A percentile compares a stretch with the other conserved stretches of the same genome.
phyloP scores from a whole-genome alignment of 164 flowering plant species.

The Akebia trifoliata region DNA sequence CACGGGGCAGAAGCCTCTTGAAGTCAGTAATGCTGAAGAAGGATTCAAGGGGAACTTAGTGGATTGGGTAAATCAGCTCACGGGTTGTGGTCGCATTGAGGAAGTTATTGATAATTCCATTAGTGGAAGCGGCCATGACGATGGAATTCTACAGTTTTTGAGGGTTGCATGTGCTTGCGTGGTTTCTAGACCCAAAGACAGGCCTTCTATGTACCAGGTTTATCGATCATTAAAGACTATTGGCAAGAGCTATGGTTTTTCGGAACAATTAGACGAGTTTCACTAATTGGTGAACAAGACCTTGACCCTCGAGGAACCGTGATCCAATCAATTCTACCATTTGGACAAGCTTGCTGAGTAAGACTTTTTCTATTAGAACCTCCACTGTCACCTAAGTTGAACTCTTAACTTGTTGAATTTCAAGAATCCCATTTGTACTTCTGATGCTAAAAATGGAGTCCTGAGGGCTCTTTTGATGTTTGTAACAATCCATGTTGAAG shows the following conservation, averaged over 20 bases:
- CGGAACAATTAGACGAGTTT: slow-evolving; percentile 52
- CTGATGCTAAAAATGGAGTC: too few species aligned
- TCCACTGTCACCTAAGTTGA: too few species aligned
- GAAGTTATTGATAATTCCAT: slow-evolving; percentile 46
- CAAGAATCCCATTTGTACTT: too few species aligned
- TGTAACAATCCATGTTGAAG: too few species aligned
- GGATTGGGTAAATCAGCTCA: slow-evolving; percentile 48
- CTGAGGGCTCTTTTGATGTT: too few species aligned
- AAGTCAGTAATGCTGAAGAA: slow-evolving; percentile 33
- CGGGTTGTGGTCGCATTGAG: slow-evolving; percentile 30
- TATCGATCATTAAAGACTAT: slow-evolving; percentile 47
- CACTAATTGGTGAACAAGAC: slow-evolving; percentile 37
- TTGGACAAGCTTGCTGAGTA: slow-evolving; percentile 14
- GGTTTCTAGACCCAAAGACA: slow-evolving; percentile 54
- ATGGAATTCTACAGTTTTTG: slow-evolving; percentile 44
- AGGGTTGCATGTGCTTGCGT: slow-evolving; percentile 51
- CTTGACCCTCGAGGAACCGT: too few species aligned
- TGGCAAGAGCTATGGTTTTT: slow-evolving; percentile 30
- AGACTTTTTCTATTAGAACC: neutral
- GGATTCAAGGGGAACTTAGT: slow-evolving; percentile 52
- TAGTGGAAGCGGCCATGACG: slow-evolving; percentile 44
- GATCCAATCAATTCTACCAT: too few species aligned
- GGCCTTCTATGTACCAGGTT: slow-evolving; percentile 52
- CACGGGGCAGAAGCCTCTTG: slow-evolving; percentile 57
- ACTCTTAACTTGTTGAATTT: too few species aligned